Evolutionary conservation across 2,329 filamentous ascomycete genomes (phyloP), one percentile per base, ranked within the genome.

Genomic region (Leptographium radiaticola): DNA sequence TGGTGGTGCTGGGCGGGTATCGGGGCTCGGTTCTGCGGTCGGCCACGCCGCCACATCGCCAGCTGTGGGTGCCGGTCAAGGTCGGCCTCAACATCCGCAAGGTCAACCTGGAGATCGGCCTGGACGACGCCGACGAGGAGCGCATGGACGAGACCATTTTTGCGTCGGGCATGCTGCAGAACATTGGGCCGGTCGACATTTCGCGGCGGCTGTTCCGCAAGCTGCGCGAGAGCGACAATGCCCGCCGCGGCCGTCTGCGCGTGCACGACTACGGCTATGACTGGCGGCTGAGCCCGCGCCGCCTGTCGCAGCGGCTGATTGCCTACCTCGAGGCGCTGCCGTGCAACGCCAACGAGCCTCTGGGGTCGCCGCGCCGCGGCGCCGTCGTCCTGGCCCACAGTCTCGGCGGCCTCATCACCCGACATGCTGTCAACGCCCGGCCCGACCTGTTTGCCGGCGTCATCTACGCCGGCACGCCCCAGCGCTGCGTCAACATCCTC

Each of bases 211-310:
- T 97, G 1, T 83, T 96, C 67, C 90, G 87, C 64, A 83, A 85
- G 53, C 68, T 95, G 20, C 77, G 80, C 50, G 82, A 84, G 36
- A 87, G 80, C 59, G 81, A 88, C 13, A 94, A 94, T 62, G 81
- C 80, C 2, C 76, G 79, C 52, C 75, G 72, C 5, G 88, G 87
- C 9, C 84, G 78, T 58, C 71, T 96, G 7, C 77, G 89, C 48
- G 78, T 95, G 1, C 89, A 89, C 73, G 85, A 96, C 62, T 97
- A 91, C 64, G 89, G 90, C 18, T 97, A 95, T 62, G 91, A 97
- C 68, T 97, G 91, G 91, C 79, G 91, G 16, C 71, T 98, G 42
- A 93, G 87, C 58, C 91, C 91, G 1, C 79, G 84, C 62, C 71
- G 89, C 1, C 75, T 93, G 0, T 89, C 86, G 4, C 73, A 75